Evolutionary conservation across 805 yeast species (phyloP), one percentile per base, ranked within the genome.

Genomic region (Wickerhamomyces sydowiorum): DNA sequence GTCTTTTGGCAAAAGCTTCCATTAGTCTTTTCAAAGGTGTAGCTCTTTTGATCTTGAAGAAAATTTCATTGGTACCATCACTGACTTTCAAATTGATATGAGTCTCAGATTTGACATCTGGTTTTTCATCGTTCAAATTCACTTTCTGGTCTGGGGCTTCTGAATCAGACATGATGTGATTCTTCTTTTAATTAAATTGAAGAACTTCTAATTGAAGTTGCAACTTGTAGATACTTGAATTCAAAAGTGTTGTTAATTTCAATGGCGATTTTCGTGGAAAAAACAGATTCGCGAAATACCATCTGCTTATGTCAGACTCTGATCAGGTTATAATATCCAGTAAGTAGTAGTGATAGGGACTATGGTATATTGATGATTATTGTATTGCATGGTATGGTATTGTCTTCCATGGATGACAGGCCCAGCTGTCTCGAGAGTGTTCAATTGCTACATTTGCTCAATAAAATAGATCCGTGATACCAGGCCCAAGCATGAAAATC

Each of bases 1-100:
- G 96, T 72, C 99, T 86, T 69, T 90, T 90, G 64, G 98, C 95
- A 64, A 91, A 93, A 12, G 97, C 96, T 59, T 91, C 98, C 89
- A 93, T 91, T 57, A 93, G 80, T 69, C 96, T 86, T 65, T 79
- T 86, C 72, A 93, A 76, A 37, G 91, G 96, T 5, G 99, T 93
- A 32, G 90, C 75, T 67, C 86, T 78, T 70, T 90, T 89, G 65
- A 93, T 91, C 66, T 91, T 90, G 81, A 93, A 93, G 65, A 85
- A 89, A 49, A 93, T 90, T 64, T 93, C 99, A 18, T 95, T 84
- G 41, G 83, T 74, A 37, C 96, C 95, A 64, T 93, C 99, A 28
- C 95, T 82, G 37, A 93, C 99, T 65, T 88, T 89, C 66, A 93
- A 70, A 72, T 87, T 89, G 65, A 93, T 85, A 67, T 89, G 97